Conservation (phyloP, 1,284 basidiomycete species). For the Rhodotorula glutinis region DNA sequence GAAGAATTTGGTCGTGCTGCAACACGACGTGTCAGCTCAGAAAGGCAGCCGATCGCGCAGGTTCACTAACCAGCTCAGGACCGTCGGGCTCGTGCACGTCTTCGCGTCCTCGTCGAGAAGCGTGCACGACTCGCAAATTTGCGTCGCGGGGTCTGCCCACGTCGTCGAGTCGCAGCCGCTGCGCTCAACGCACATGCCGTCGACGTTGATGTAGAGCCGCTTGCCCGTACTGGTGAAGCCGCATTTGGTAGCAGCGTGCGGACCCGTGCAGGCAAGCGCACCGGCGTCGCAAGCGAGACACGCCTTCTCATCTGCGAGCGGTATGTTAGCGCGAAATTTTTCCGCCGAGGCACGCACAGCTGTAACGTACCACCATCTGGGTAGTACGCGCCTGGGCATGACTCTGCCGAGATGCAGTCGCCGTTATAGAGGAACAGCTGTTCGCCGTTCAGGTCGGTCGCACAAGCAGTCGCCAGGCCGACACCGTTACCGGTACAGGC, state of each 20-base stretch:
- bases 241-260: not conserved
- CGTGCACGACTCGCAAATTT: conserved; percentile 1
- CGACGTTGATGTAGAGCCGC: conserved; percentile 4
- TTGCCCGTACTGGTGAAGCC: not conserved
- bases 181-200: not conserved
- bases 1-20: conserved; percentile 1
- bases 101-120: not conserved
- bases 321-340: not conserved
- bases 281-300: conserved; percentile 4
- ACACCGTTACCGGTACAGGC: not conserved
- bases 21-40: not conserved
- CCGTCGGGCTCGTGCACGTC: conserved; percentile 3
- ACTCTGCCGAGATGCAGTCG: not conserved
- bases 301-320: not conserved
- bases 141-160: not conserved
- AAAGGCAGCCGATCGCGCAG: too few species aligned
- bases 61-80: conserved; percentile 1
- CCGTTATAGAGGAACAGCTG: conserved; percentile 7
- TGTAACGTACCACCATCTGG: not conserved
- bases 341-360: too few species aligned
- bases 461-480: not conserved
- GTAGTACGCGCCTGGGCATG: not conserved
- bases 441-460: not conserved
- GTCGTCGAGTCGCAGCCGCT: not conserved
- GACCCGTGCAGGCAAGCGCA: conserved; percentile 2